These are phyloP conservation scores for Petunia axillaris DNA, from an alignment of 257 asterid species.

Conservation along the genomic window DNA sequence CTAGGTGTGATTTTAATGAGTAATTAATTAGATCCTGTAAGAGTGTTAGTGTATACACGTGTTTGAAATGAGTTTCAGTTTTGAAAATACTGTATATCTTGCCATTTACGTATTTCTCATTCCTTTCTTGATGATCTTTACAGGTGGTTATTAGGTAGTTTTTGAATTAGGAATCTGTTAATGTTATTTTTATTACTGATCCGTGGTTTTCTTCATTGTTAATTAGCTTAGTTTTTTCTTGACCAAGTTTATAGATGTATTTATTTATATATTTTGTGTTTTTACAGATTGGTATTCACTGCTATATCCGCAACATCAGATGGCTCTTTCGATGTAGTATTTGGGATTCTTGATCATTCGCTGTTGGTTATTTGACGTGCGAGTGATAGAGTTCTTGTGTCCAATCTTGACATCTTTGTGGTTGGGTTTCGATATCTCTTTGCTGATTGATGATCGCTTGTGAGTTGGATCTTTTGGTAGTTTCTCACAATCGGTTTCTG, in stretches of 20 bases:
- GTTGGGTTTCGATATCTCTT: constrained; percentile 35
- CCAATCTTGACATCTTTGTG: constrained; percentile 28
- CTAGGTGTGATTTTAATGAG: background rate
- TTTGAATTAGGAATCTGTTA: background rate
- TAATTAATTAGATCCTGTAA: background rate
- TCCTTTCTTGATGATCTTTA: constrained; percentile 15
- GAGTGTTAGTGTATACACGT: background rate
- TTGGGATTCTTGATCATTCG: constrained; percentile 36
- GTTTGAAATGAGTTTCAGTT: background rate
- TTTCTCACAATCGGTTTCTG: constrained; percentile 49
- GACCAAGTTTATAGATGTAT: background rate
- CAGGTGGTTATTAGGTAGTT: background rate
- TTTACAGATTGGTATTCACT: constrained; percentile 46
- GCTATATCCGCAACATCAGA: constrained; percentile 38
- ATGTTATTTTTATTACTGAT: background rate
- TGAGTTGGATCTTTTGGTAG: constrained; percentile 32
- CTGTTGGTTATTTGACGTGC: constrained; percentile 28
- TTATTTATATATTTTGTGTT: background rate
- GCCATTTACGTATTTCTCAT: background rate
- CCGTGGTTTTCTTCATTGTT: background rate
- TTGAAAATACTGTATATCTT: constrained; percentile 4
- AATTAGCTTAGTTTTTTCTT: constrained; percentile 20
- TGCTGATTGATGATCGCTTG: constrained; percentile 53
- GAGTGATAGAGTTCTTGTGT: constrained; percentile 17
- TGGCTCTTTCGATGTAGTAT: constrained; percentile 57